Evolutionary conservation across 768 basidiomycete species (phyloP), one percentile per base, ranked within the genome.

Genomic region (Hirschioporus abietinus): DNA sequence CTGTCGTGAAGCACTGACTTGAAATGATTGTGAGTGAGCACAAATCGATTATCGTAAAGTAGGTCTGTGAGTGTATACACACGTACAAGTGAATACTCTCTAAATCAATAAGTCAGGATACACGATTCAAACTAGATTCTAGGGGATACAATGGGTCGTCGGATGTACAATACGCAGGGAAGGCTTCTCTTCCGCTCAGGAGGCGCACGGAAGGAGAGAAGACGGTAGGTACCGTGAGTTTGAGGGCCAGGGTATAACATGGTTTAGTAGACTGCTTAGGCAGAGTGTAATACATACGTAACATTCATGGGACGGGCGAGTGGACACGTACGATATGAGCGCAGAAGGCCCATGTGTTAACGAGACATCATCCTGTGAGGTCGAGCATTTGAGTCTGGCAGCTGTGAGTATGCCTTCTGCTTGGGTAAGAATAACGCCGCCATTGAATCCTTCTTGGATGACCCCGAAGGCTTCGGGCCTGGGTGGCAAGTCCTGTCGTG

Each of bases 371-470:
- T 52, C 42, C 42, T 61, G 60, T 24, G 60, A 25, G 60, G 30
- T 34, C 4, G 60, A 25, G 25, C 3, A 25, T 25, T 15, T 61
- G 60, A 25, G 7, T 61, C 75, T 59, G 84, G 81, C 3, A 79
- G 81, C 70, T 87, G 86, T 25, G 85, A 85, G 71, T 86, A 77
- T 25, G 86, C 81, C 67, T 88, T 87, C 69, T 87, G 89, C 76
- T 91, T 92, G 64, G 91, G 91, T 75, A 92, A 88, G 76, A 93
- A 93, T 10, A 84, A 70, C 1, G 79, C 74, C 52, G 81, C 77
- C 84, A 86, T 86, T 25, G 86, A 87, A 73, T 90, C 85, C 76
- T 82, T 90, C 80, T 86, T 90, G 67, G 76, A 72, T 60, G 78
- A 67, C 67, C 77, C 69, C 12, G 78, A 75, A 35, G 78, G 66